Percentiles rank a stretch among this genome's conserved stretches.
Conservation (phyloP, 257 asterid genomes). For the Solanum sparsipilum region DNA sequence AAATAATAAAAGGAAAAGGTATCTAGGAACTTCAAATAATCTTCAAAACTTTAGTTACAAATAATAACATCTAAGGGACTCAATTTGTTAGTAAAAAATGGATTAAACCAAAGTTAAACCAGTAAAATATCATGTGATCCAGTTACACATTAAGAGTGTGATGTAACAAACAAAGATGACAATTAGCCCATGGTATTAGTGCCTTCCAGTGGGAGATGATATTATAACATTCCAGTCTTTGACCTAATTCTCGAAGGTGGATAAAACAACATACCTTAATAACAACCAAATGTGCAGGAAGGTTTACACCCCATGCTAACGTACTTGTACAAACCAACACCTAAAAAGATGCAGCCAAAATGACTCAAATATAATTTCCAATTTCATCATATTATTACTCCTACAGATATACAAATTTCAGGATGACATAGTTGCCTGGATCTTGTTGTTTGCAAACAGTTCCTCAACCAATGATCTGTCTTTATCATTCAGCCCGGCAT, state of each 20-base stretch:
- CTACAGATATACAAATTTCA: conserved; percentile 2
- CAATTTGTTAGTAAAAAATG: not conserved
- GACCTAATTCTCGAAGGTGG: not conserved
- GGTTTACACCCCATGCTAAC: conserved; percentile 99
- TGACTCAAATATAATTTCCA: not conserved
- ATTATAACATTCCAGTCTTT: not conserved
- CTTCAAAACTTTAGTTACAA: not conserved
- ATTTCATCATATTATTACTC: not conserved
- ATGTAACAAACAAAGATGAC: not conserved
- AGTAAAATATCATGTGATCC: not conserved
- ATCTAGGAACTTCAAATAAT: not conserved
- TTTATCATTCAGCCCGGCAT: conserved; percentile 93
- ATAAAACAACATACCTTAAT: conserved; percentile 48
- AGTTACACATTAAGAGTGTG: not conserved
- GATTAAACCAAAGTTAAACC: not conserved
- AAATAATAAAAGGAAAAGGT: not conserved
- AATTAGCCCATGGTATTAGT: not conserved
- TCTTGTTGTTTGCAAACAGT: conserved; percentile 92
- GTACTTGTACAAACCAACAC: conserved; percentile 97
- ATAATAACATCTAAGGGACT: not conserved
- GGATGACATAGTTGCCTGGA: conserved; percentile 51
- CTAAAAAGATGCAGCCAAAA: conserved; percentile 30
- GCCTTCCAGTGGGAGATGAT: not conserved
- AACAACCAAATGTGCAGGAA: conserved; percentile 95
- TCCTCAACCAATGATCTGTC: conserved; percentile 97